phyloP scores from a whole-genome alignment of 176 grass and related monocot species.

The Carex scoparia region DNA sequence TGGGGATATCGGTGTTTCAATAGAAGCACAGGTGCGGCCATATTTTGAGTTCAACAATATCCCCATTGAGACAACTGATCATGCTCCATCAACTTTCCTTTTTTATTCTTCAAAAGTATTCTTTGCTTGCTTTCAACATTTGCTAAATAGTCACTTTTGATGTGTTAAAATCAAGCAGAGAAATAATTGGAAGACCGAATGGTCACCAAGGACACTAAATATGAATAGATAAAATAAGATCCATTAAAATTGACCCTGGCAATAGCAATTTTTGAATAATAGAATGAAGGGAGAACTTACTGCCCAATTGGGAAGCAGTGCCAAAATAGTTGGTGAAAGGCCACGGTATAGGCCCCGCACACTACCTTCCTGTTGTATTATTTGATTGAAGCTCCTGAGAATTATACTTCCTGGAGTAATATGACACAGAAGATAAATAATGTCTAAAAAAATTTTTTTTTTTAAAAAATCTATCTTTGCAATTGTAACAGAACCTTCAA shows the following conservation, averaged over 20 bases:
- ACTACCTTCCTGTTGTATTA: slow-evolving; percentile 66
- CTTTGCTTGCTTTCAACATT: no score
- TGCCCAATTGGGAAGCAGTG: slow-evolving; percentile 93
- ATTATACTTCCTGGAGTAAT: slow-evolving; percentile 67
- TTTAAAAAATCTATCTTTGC: neutral
- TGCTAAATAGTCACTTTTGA: no score
- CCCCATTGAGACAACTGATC: neutral
- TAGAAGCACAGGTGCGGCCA: neutral
- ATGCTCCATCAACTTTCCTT: neutral
- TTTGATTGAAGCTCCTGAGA: slow-evolving; percentile 76
- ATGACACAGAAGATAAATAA: neutral
- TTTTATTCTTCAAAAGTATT: neutral
- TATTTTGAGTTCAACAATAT: neutral
- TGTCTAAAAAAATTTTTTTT: neutral
- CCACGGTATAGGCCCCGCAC: slow-evolving; percentile 84
- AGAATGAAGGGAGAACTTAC: slow-evolving; percentile 45
- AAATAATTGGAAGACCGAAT: neutral
- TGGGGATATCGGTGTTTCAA: neutral
- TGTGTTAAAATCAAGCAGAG: neutral
- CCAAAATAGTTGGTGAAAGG: slow-evolving; percentile 77
- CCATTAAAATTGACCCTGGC: slow-evolving; percentile 1
- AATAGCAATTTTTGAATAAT: slow-evolving; percentile 1
- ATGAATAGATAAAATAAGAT: neutral
- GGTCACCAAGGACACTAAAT: neutral
- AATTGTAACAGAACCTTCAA: neutral